Evolutionary conservation across 2,329 filamentous ascomycete species (phyloP), one percentile per base, ranked within the genome.

Genomic region (Knoxdaviesia proteae): DNA sequence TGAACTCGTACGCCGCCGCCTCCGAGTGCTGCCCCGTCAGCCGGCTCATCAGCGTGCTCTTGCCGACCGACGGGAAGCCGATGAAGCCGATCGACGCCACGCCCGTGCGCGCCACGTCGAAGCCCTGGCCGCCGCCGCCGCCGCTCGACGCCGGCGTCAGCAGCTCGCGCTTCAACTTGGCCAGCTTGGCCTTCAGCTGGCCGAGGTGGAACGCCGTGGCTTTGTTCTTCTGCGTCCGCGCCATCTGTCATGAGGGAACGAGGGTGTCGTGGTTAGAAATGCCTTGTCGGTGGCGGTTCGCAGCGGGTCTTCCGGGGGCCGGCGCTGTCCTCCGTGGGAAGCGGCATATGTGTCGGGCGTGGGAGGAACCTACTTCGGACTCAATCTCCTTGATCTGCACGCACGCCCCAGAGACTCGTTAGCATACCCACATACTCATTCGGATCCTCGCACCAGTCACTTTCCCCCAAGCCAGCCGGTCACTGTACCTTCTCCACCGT

Each of bases 11-110:
- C 42, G 88, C 90, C 11, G 90, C 90, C 44, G 77, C 88, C 68
- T 98, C 90, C 2, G 88, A 96, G 59, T 98, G 88, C 62, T 94
- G 88, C 42, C 90, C 90, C 38, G 90, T 98, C 57, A 98, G 64
- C 55, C 69, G 77, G 58, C 79, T 94, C 87, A 98, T 94, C 53
- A 98, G 69, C 41, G 90, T 98, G 71, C 84, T 94, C 66, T 98
- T 98, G 47, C 90, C 90, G 48, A 98, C 90, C 1, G 90, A 98
- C 2, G 90, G 90, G 56, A 98, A 98, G 33, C 90, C 90, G 56
- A 96, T 94, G 63, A 96, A 96, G 38, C 88, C 88, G 54, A 98
- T 77, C 68, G 84, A 93, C 50, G 90, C 90, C 49, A 96, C 90
- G 68, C 90, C 90, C 42, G 90, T 98, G 60, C 90, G 80, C 47